These are phyloP conservation scores for Ilyonectria sp. DNA, from an alignment of 2,329 filamentous ascomycete genomes.

Conservation along the genomic window DNA sequence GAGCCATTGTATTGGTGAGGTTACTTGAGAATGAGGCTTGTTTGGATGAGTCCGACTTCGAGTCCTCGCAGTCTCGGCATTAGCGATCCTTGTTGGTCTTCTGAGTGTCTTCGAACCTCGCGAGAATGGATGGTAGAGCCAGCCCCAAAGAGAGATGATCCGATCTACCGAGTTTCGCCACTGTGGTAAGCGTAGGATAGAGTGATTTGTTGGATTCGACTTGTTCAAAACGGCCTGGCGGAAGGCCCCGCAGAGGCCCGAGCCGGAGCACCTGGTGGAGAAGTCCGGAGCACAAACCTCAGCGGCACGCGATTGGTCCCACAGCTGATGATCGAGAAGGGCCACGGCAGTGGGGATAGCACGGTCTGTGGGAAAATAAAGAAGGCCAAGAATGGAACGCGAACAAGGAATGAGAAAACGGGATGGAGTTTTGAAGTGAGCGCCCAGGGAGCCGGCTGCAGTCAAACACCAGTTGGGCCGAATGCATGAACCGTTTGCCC, in stretches of 20 bases:
- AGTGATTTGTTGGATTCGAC: neutral
- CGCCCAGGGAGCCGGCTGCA: neutral
- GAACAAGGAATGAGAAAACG: neutral
- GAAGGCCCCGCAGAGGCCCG: neutral
- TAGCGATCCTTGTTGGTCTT: neutral
- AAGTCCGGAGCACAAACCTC: neutral
- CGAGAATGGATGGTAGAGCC: neutral
- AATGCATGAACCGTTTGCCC: no score
- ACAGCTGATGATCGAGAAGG: neutral
- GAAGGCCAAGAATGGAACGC: neutral
- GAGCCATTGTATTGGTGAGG: neutral
- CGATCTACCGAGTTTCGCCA: no score
- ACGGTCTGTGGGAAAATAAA: no score
- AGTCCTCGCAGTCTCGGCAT: neutral
- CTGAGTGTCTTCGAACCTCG: neutral
- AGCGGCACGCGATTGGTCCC: neutral
- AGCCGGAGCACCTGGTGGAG: neutral
- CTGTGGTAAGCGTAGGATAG: no score
- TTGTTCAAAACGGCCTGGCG: neutral
- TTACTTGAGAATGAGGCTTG: neutral
- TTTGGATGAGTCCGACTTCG: no score
- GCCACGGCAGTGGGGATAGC: neutral
- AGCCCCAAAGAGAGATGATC: neutral
- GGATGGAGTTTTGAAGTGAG: neutral
- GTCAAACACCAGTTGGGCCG: no score